phyloP scores from a whole-genome alignment of 495 filamentous ascomycete species.

The Aspergillus bertholletiae region DNA sequence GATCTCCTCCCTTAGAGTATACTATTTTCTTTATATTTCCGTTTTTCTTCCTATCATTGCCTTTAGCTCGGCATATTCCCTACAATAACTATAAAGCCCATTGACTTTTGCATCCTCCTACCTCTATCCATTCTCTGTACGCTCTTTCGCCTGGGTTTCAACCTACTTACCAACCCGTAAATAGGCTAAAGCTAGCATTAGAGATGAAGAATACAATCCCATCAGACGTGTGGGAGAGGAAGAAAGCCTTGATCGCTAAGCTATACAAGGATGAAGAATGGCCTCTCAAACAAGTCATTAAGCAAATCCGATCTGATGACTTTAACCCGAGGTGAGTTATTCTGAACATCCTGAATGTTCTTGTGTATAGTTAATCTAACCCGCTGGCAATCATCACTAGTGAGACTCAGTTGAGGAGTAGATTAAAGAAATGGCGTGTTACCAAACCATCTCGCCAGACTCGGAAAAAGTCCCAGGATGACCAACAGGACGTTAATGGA shows the following conservation, averaged over 20 bases:
- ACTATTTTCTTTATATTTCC: neutral
- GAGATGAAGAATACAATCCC: slow-evolving; percentile 47
- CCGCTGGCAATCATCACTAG: slow-evolving; percentile 11
- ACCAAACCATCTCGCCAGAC: slow-evolving; percentile 47
- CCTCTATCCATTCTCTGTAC: neutral
- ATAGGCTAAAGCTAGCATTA: neutral
- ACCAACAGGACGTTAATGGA: slow-evolving; percentile 22
- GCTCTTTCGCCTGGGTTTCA: neutral
- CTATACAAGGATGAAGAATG: slow-evolving; percentile 50
- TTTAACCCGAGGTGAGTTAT: slow-evolving; percentile 44
- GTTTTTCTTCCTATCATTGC: neutral
- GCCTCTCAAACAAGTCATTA: slow-evolving; percentile 49
- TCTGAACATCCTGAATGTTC: too few relatives aligned
- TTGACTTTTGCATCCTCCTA: neutral
- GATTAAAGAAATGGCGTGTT: slow-evolving; percentile 48
- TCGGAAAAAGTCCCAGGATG: slow-evolving; percentile 38
- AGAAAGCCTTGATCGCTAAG: slow-evolving; percentile 44
- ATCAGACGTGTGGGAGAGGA: slow-evolving; percentile 48
- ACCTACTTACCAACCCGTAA: neutral
- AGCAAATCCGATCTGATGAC: slow-evolving; percentile 44
- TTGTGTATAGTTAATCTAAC: neutral
- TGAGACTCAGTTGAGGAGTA: slow-evolving; percentile 46
- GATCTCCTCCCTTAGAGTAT: neutral
- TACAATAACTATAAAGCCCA: neutral
- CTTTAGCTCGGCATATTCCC: neutral